phyloP scores from a whole-genome alignment of 2,329 filamentous ascomycete genomes.

The Hymenoscyphus salicellus region DNA sequence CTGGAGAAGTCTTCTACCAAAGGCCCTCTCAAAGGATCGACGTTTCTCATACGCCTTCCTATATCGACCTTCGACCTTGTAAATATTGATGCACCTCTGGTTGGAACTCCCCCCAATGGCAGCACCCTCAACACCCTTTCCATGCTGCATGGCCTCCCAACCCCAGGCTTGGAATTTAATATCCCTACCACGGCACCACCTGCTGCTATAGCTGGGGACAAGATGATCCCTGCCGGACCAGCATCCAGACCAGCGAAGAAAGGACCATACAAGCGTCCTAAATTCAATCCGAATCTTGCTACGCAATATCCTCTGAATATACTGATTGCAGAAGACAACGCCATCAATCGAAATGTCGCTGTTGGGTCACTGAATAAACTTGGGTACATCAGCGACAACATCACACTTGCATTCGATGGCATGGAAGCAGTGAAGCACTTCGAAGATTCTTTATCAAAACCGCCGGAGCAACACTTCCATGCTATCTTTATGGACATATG shows the following conservation, averaged over 20 bases:
- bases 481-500: constrained; percentile 72
- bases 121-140: constrained; percentile 10
- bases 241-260: neutral
- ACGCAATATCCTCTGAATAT: constrained; percentile 62
- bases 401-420: constrained; percentile 66
- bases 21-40: constrained; percentile 59
- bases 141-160: constrained; percentile 5
- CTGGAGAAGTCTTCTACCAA: constrained; percentile 61
- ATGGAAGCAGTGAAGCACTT: constrained; percentile 64
- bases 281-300: constrained; percentile 56
- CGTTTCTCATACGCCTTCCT: constrained; percentile 67
- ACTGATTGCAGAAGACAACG: constrained; percentile 70
- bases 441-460: constrained; percentile 41
- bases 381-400: constrained; percentile 53
- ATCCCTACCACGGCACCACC: neutral
- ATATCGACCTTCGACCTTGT: constrained; percentile 24
- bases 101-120: constrained; percentile 24
- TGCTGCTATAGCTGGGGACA: neutral
- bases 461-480: constrained; percentile 46
- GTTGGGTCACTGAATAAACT: constrained; percentile 65
- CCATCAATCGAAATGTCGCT: constrained; percentile 66
- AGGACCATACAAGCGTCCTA: constrained; percentile 14
- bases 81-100: constrained; percentile 22
- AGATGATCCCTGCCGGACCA: neutral
- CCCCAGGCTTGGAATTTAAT: constrained; percentile 10